A percentile compares a stretch with the other conserved stretches of the same genome.
Evolutionary conservation across 768 basidiomycete species (phyloP).

Genomic region (Pleurotus citrinopileatus): DNA sequence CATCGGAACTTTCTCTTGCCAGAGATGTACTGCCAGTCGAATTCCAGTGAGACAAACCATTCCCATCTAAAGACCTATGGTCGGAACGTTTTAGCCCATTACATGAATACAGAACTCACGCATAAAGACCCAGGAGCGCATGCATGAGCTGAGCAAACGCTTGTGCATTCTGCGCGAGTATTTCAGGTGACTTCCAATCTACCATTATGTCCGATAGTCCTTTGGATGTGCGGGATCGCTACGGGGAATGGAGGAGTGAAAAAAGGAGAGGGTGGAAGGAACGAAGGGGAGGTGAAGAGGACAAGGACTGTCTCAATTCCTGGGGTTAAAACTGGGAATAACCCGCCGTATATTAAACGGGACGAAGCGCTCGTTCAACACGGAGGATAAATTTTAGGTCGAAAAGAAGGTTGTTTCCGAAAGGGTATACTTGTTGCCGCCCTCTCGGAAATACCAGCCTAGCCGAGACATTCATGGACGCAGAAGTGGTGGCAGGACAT

Average conservation of each 20-base stretch:
- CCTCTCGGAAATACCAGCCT: too few species aligned
- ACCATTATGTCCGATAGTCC: constrained; percentile 31
- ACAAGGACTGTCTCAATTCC: not conserved
- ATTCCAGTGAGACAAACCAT: constrained; percentile 52
- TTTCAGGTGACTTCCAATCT: constrained; percentile 51
- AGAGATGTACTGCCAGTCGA: constrained; percentile 62
- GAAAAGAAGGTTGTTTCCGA: not conserved
- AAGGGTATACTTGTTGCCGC: not conserved
- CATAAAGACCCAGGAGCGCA: constrained; percentile 53
- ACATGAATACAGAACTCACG: constrained; percentile 28
- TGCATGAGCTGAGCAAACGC: constrained; percentile 55
- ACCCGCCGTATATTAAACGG: not conserved
- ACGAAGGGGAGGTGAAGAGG: constrained; percentile 5
- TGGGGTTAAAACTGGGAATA: not conserved
- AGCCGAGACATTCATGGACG: too few species aligned
- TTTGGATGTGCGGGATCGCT: not conserved
- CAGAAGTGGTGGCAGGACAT: too few species aligned
- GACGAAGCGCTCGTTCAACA: not conserved
- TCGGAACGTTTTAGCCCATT: not conserved
- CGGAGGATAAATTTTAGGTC: not conserved
- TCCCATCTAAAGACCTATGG: constrained; percentile 47
- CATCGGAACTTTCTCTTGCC: constrained; percentile 59
- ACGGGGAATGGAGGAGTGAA: not conserved
- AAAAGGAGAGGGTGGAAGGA: constrained; percentile 4
- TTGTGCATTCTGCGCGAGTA: constrained; percentile 43